Conservation (phyloP, 176 grass and related monocot species). For the Canna indica region DNA sequence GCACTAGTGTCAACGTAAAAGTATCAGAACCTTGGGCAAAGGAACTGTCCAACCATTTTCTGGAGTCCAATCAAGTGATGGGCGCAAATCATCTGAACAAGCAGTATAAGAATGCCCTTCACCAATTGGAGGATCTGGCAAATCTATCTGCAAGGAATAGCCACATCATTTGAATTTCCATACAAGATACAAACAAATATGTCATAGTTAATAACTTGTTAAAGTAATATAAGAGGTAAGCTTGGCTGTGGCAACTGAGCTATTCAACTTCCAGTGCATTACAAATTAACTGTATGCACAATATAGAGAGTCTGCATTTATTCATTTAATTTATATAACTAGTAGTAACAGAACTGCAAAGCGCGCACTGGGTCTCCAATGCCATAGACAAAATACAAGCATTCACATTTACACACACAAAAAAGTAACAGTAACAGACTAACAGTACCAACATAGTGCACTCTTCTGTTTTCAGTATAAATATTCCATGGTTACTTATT, state of each 20-base stretch:
- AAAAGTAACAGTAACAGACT: too few relatives aligned
- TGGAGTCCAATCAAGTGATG: conserved; percentile 30
- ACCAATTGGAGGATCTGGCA: conserved; percentile 29
- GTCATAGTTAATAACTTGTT: background rate
- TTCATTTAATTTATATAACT: too few relatives aligned
- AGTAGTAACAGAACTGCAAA: too few relatives aligned
- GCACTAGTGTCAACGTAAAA: too few relatives aligned
- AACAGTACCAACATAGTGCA: too few relatives aligned
- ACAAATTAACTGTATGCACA: background rate
- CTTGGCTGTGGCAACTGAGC: background rate
- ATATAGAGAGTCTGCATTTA: background rate
- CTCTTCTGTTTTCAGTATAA: background rate
- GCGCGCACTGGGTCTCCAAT: too few relatives aligned
- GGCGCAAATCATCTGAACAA: conserved; percentile 23
- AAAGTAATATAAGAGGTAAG: background rate
- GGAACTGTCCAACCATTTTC: conserved; percentile 36
- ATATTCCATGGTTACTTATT: too few relatives aligned
- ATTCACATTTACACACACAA: too few relatives aligned
- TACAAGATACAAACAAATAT: background rate
- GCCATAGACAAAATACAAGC: too few relatives aligned
- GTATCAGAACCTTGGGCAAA: conserved; percentile 5
- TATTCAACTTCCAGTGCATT: background rate
- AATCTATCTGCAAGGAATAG: conserved; percentile 31
- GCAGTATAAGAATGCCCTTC: conserved; percentile 26
- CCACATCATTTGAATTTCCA: conserved; percentile 3